phyloP scores from a whole-genome alignment of 73 alveolate species.

The Paramecium primaurelia region DNA sequence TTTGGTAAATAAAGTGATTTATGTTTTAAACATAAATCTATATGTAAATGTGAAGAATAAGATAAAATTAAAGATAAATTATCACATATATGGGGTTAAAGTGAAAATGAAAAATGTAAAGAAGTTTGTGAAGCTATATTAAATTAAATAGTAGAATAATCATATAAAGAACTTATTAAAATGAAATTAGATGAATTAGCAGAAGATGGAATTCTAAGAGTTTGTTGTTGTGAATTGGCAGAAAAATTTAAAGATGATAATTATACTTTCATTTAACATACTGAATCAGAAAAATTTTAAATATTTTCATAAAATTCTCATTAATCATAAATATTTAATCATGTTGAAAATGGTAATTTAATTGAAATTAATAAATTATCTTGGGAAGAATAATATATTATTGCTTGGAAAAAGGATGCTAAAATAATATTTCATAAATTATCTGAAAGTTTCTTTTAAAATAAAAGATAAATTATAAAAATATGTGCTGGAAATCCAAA shows the following conservation, averaged over 20 bases:
- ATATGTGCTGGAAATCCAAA: neutral
- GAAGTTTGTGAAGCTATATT: neutral
- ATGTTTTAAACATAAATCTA: neutral
- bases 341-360: neutral
- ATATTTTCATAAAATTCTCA: neutral
- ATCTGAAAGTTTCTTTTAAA: neutral
- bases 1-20: neutral
- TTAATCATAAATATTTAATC: neutral
- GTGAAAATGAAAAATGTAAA: neutral
- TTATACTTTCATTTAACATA: neutral
- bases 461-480: neutral
- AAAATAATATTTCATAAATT: neutral
- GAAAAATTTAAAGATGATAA: neutral
- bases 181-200: neutral
- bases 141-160: neutral
- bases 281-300: conserved; percentile 1
- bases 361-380: neutral
- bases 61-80: neutral
- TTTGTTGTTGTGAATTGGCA: conserved; percentile 32
- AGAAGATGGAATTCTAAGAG: neutral
- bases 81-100: neutral
- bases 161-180: neutral
- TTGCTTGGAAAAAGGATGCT: neutral
- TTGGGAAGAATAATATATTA: neutral
- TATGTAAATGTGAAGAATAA: neutral